A percentile compares a stretch with the other conserved stretches of the same genome.
Conservation (phyloP, 495 filamentous ascomycete species). For the Neurospora intermedia region DNA sequence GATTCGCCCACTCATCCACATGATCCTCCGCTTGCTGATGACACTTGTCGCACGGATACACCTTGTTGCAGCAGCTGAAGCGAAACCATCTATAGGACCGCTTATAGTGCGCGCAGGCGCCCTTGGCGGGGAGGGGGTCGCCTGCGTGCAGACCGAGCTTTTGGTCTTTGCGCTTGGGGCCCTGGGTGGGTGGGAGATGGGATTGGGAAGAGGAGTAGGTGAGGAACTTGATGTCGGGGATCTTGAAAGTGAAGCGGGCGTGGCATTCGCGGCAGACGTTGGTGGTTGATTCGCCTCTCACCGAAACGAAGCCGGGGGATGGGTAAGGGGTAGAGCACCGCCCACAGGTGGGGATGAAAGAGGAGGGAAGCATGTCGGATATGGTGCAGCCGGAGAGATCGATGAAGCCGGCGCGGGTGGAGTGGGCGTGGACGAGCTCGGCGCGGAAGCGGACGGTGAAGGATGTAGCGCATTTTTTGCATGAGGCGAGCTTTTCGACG, state of each 20-base stretch:
- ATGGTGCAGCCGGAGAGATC: slow-evolving; percentile 72
- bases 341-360: slow-evolving; percentile 73
- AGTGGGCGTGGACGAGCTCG: slow-evolving; percentile 68
- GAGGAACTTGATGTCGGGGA: slow-evolving; percentile 75
- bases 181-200: slow-evolving; percentile 22
- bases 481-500: slow-evolving; percentile 36
- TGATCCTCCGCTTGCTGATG: slow-evolving; percentile 68
- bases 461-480: slow-evolving; percentile 66
- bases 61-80: slow-evolving; percentile 45
- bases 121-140: slow-evolving; percentile 63
- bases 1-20: slow-evolving; percentile 69
- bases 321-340: slow-evolving; percentile 55
- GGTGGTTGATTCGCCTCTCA: slow-evolving; percentile 65
- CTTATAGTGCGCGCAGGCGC: slow-evolving; percentile 68
- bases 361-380: slow-evolving; percentile 67
- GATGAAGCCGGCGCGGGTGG: slow-evolving; percentile 70
- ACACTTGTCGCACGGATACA: slow-evolving; percentile 77
- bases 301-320: slow-evolving; percentile 55
- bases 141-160: slow-evolving; percentile 70
- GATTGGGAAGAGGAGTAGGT: slow-evolving; percentile 45
- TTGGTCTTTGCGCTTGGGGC: slow-evolving; percentile 52
- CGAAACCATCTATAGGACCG: slow-evolving; percentile 83
- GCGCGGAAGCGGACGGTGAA: slow-evolving; percentile 61
- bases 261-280: slow-evolving; percentile 78
- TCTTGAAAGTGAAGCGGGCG: slow-evolving; percentile 69